Base-by-base conservation (phyloP, 192 early-diverging fungal species). In the Entomortierella beljakovae region DNA sequence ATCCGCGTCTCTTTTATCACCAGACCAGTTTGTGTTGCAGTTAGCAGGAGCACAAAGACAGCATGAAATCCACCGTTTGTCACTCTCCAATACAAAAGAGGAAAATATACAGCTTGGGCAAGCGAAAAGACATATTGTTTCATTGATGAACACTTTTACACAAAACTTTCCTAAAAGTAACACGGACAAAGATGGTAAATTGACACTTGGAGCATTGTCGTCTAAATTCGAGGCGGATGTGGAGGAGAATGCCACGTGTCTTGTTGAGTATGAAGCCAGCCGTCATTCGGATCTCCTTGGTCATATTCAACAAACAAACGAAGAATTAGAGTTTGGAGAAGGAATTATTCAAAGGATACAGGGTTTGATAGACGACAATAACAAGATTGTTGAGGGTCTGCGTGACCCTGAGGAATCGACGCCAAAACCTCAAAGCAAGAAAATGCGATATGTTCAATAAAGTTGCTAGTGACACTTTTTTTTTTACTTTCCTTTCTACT, bases 1-100 rank as follows among this genome's bases (percentile, higher is more conserved):
- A 11, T 29, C 58, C 9, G 37, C 49, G 18, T 16, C 28, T 6
- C 54, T 51, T 18, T 6, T 58, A 22, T 61, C 68, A 8, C 16
- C 59, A 2, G 68, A 70, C 3, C 68, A 55, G 31, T 51, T 43
- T 37, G 54, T 61, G 5, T 34, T 70, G 29, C 58, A 55, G 29
- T 6, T 46, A 7, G 59, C 37, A 8, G 33, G 40, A 46, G 10
- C 43, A 23, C 58, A 70, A 28, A 34, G 37, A 11, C 38, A 55
- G 1, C 43, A 54, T 20, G 22, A 46, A 2, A 23, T 43, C 16
- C 68, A 38, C 2, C 48, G 46, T 1, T 40, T 43, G 10, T 26
- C 59, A 3, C 6, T 70, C 18, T 10, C 32, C 0, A 61, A 54
- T 15, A 59, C 68, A 2, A 70, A 29, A 31, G 31, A 70, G 3